Conservation (phyloP, 2,329 filamentous ascomycete genomes). For the Penicillium olsonii region DNA sequence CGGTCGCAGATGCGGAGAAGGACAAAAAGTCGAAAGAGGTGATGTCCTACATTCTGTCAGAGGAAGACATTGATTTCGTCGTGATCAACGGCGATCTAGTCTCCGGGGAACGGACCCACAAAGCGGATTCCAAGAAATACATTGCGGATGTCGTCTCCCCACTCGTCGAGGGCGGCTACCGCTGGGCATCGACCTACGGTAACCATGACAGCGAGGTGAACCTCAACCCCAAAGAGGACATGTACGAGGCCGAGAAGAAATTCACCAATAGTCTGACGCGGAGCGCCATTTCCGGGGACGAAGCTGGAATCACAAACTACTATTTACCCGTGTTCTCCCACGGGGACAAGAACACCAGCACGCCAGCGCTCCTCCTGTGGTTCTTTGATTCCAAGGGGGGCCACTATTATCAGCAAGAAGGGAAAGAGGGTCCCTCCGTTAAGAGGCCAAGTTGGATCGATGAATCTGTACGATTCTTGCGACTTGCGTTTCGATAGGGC, state of each 20-base stretch:
- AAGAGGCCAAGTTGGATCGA: conserved; percentile 50
- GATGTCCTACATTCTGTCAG: conserved; percentile 59
- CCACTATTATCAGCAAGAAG: conserved; percentile 45
- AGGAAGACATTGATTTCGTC: conserved; percentile 60
- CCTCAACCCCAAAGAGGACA: conserved; percentile 48
- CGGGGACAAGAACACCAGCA: conserved; percentile 38
- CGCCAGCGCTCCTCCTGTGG: conserved; percentile 60
- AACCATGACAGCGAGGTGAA: conserved; percentile 69
- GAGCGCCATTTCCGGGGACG: conserved; percentile 41
- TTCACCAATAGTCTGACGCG: conserved; percentile 43
- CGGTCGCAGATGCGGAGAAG: conserved; percentile 41
- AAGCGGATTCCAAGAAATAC: conserved; percentile 57
- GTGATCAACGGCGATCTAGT: conserved; percentile 72
- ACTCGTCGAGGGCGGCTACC: conserved; percentile 56
- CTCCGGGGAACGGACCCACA: conserved; percentile 64
- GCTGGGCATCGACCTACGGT: conserved; percentile 70
- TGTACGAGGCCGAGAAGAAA: conserved; percentile 47
- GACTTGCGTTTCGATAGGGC: rapidly evolving
- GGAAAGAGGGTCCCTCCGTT: conserved; percentile 23
- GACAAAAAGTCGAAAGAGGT: conserved; percentile 61
- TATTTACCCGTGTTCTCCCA: conserved; percentile 52
- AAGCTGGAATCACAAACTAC: conserved; percentile 55
- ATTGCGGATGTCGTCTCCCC: conserved; percentile 62
- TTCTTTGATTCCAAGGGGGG: conserved; percentile 71
- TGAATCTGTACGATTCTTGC: conserved; percentile 28